These are phyloP conservation scores for Phytopythium litorale DNA, from an alignment of 352 stramenopile species.

Conservation along the genomic window DNA sequence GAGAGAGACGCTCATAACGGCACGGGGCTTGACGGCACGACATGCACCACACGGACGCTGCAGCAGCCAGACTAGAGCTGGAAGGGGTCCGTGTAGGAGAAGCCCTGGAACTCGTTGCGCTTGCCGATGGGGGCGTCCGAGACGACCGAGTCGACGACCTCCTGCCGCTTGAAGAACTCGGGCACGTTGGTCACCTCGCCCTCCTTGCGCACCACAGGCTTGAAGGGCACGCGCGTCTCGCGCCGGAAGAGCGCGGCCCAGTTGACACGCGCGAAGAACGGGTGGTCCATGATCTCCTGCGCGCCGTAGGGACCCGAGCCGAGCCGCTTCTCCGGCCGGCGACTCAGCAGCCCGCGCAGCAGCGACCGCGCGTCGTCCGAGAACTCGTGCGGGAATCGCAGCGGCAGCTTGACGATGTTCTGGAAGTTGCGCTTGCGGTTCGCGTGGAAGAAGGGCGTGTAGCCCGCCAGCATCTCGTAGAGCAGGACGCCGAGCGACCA, in stretches of 20 bases:
- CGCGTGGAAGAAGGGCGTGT: slow-evolving; percentile 74
- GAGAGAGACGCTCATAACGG: neutral
- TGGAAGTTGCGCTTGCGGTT: slow-evolving; percentile 86
- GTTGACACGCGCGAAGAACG: slow-evolving; percentile 74
- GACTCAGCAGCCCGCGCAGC: slow-evolving; percentile 64
- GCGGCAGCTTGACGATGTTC: slow-evolving; percentile 77
- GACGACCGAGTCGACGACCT: slow-evolving; percentile 69
- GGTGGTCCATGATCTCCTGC: slow-evolving; percentile 81
- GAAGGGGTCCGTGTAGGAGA: slow-evolving; percentile 75
- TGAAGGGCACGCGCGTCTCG: slow-evolving; percentile 61
- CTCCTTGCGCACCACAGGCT: slow-evolving; percentile 61
- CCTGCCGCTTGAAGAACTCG: slow-evolving; percentile 79
- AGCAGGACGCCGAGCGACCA: slow-evolving; percentile 86
- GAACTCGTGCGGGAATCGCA: slow-evolving; percentile 72
- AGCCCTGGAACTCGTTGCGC: slow-evolving; percentile 70
- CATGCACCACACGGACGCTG: neutral
- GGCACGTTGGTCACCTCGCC: slow-evolving; percentile 75
- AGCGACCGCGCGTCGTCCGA: slow-evolving; percentile 74
- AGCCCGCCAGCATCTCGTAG: slow-evolving; percentile 81
- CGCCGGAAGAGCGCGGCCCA: slow-evolving; percentile 81
- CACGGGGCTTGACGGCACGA: neutral
- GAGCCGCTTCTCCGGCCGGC: slow-evolving; percentile 71
- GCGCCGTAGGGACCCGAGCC: slow-evolving; percentile 63
- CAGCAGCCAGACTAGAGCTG: slow-evolving; percentile 25
- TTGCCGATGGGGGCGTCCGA: slow-evolving; percentile 53